Conservation (phyloP, 306 rosid genomes). For the Rosa rugosa region DNA sequence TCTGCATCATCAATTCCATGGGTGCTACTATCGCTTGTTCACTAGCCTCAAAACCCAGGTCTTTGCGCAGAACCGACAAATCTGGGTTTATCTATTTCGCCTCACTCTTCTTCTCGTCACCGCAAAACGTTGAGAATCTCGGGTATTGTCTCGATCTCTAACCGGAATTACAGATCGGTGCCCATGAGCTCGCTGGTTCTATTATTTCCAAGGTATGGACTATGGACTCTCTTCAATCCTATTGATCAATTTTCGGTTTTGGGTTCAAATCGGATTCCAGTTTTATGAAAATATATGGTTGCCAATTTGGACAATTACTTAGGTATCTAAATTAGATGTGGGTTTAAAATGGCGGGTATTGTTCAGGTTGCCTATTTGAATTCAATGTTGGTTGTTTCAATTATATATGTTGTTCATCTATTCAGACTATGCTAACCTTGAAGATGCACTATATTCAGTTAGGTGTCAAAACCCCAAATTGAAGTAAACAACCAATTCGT, state of each 20-base stretch:
- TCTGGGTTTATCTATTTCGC: slow-evolving; percentile 6
- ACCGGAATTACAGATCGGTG: slow-evolving; percentile 49
- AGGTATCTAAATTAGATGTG: too few species aligned
- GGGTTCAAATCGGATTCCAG: background rate
- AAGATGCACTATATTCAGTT: too few species aligned
- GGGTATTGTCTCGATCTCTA: slow-evolving; percentile 59
- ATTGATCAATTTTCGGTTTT: background rate
- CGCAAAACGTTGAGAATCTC: slow-evolving; percentile 31
- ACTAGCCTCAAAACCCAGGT: slow-evolving; percentile 31
- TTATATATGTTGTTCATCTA: too few species aligned
- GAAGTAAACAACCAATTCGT: background rate
- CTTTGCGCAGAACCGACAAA: slow-evolving; percentile 21
- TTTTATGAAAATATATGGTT: too few species aligned
- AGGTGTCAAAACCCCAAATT: background rate
- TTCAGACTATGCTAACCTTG: too few species aligned
- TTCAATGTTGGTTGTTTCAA: too few species aligned
- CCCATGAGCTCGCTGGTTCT: slow-evolving; percentile 63
- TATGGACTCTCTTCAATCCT: background rate
- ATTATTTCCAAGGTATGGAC: slow-evolving; percentile 69
- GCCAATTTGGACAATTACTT: too few species aligned
- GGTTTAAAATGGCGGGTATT: too few species aligned
- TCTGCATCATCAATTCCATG: slow-evolving; percentile 39
- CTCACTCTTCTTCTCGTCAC: slow-evolving; percentile 24
- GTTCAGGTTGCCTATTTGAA: too few species aligned
- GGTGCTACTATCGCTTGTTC: slow-evolving; percentile 48